phyloP scores from a whole-genome alignment of 192 early-diverging fungal genomes.

The Coemansia sp. region DNA sequence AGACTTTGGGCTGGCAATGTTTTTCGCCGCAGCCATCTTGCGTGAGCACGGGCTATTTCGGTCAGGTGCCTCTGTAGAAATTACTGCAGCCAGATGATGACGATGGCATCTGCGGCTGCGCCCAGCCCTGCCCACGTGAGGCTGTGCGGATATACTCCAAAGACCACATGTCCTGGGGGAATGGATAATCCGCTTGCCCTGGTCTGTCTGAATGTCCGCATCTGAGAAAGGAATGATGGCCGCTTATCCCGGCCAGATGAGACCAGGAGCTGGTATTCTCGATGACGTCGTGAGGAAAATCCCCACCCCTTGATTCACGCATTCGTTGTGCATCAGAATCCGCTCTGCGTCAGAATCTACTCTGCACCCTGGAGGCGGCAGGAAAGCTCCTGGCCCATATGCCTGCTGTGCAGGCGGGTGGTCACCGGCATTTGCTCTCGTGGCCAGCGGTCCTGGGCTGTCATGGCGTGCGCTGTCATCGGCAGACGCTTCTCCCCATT shows the following conservation, averaged over 20 bases:
- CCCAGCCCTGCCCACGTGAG: slow-evolving; percentile 1
- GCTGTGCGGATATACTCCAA: not conserved
- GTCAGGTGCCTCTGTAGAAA: slow-evolving; percentile 9
- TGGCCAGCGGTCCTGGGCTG: not conserved
- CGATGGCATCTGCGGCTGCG: not conserved
- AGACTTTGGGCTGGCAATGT: not conserved
- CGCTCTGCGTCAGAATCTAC: not conserved
- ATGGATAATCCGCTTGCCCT: not conserved
- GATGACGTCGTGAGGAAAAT: slow-evolving; percentile 1
- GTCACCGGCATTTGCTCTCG: not conserved
- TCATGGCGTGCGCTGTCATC: too few species aligned
- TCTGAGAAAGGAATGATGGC: not conserved
- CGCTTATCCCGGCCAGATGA: not conserved
- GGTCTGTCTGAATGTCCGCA: not conserved
- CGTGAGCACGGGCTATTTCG: not conserved
- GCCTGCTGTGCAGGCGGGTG: not conserved
- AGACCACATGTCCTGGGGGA: slow-evolving; percentile 4
- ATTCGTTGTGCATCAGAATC: not conserved
- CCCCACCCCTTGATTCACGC: not conserved
- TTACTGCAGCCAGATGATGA: slow-evolving; percentile 1
- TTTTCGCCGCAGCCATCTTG: not conserved
- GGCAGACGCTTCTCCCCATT: not conserved
- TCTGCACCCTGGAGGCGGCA: not conserved
- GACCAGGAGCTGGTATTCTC: not conserved
- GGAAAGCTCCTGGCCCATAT: not conserved